phyloP scores from a whole-genome alignment of 306 rosid genomes.

The Elaeagnus macrophylla region DNA sequence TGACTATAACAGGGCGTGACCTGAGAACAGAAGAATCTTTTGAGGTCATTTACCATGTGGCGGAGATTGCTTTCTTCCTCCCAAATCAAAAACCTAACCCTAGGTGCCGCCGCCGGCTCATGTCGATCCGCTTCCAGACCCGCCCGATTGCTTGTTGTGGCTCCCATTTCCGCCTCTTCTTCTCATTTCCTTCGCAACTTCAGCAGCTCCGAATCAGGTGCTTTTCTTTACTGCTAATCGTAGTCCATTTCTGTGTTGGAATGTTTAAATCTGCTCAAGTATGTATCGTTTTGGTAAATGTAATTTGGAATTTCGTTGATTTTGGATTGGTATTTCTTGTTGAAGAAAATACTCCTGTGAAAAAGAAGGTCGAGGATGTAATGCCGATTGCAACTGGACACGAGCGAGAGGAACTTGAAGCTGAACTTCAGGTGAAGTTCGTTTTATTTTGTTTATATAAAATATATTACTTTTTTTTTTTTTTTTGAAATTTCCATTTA shows the following conservation, averaged over 20 bases:
- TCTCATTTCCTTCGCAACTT: constrained; percentile 27
- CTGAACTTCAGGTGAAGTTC: constrained; percentile 50
- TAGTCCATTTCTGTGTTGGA: neutral
- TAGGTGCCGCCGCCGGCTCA: constrained; percentile 22
- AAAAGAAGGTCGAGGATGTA: constrained; percentile 73
- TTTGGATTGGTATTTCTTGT: constrained; percentile 3
- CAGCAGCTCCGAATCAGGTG: constrained; percentile 46
- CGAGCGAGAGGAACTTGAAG: constrained; percentile 89
- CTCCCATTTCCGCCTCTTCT: constrained; percentile 9
- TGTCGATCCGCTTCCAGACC: constrained; percentile 40
- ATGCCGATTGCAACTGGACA: constrained; percentile 93
- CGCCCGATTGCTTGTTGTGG: constrained; percentile 18
- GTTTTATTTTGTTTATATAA: neutral
- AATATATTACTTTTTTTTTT: neutral
- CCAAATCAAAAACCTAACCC: constrained; percentile 52
- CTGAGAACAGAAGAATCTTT: constrained; percentile 14
- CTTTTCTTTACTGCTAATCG: neutral
- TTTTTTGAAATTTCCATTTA: constrained; percentile 2
- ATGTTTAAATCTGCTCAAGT: neutral
- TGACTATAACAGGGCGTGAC: constrained; percentile 10
- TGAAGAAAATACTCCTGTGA: constrained; percentile 27
- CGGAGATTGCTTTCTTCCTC: constrained; percentile 60
- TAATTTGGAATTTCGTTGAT: neutral
- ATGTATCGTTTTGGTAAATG: neutral
- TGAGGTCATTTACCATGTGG: constrained; percentile 33